A percentile compares a stretch with the other conserved stretches of the same genome.
phyloP scores from a whole-genome alignment of 2,329 filamentous ascomycete species.

The Aspergillus thermomutatus region DNA sequence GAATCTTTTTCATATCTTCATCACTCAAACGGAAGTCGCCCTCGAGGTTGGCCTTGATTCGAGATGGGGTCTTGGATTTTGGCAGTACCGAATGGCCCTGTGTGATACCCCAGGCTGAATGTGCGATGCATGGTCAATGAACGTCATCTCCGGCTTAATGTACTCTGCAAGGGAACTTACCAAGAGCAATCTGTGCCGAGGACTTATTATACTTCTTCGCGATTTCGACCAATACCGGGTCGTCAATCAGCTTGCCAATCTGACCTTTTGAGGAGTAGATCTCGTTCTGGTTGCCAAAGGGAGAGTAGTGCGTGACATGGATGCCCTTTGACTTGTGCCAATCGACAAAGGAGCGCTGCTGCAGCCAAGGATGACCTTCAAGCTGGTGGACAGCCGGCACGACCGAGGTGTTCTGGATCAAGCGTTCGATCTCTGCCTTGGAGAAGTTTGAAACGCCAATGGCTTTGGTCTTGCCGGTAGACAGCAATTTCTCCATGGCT shows the following conservation, averaged over 20 bases:
- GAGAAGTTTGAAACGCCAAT: conserved; percentile 55
- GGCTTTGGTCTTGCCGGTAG: conserved; percentile 45
- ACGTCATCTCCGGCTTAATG: not conserved
- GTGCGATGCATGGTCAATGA: not conserved
- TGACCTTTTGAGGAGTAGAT: conserved; percentile 45
- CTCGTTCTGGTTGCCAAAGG: conserved; percentile 54
- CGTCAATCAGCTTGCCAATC: conserved; percentile 51
- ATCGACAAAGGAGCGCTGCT: conserved; percentile 47
- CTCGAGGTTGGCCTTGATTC: conserved; percentile 44
- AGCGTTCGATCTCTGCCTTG: conserved; percentile 45
- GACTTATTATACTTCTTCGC: conserved; percentile 52
- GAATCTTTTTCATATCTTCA: conserved; percentile 57
- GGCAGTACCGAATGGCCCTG: conserved; percentile 52
- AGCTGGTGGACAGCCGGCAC: conserved; percentile 51
- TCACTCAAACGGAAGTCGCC: conserved; percentile 57
- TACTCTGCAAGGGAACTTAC: conserved; percentile 20
- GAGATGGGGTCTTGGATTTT: conserved; percentile 47
- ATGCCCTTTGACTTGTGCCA: conserved; percentile 51
- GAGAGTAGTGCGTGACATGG: conserved; percentile 54
- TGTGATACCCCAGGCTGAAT: conserved; percentile 51
- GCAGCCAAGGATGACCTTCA: conserved; percentile 53
- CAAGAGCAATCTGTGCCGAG: conserved; percentile 50
- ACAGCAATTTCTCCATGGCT: conserved; percentile 46
- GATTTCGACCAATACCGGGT: conserved; percentile 48
- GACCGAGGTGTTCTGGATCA: conserved; percentile 44